Percentiles rank a stretch among this genome's conserved stretches.
phyloP scores from a whole-genome alignment of 192 early-diverging fungal species.

The Obelidium mucronatum region DNA sequence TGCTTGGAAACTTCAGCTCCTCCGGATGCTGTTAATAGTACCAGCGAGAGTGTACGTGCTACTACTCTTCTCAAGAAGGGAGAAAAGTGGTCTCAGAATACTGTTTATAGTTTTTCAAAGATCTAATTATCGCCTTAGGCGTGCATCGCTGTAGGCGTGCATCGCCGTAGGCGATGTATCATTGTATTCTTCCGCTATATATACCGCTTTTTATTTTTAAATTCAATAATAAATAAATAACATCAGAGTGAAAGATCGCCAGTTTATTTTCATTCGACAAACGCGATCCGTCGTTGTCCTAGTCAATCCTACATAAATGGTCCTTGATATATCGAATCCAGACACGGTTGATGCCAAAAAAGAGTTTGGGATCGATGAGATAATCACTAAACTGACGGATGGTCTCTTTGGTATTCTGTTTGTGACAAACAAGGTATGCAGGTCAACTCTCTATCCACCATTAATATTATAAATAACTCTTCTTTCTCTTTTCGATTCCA shows the following conservation, averaged over 20 bases:
- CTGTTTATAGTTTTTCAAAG: constrained; percentile 40
- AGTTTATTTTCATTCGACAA: too few species aligned
- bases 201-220: not conserved
- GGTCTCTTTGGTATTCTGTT: constrained; percentile 55
- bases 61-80: constrained; percentile 40
- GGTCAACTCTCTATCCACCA: not conserved
- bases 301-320: too few species aligned
- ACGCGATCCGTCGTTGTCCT: too few species aligned
- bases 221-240: not conserved
- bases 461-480: constrained; percentile 34
- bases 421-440: constrained; percentile 43
- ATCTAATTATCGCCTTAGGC: not conserved
- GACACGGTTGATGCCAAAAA: constrained; percentile 10
- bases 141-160: too few species aligned
- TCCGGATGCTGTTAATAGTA: constrained; percentile 55
- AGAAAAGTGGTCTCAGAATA: constrained; percentile 45
- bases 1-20: constrained; percentile 62
- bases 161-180: too few species aligned
- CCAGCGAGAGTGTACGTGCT: constrained; percentile 26
- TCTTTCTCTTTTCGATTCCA: too few species aligned
- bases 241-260: too few species aligned
- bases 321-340: not conserved
- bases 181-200: too few species aligned
- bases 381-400: constrained; percentile 36
- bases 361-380: constrained; percentile 31